Evolutionary conservation across 2,329 filamentous ascomycete species (phyloP).

Genomic region (Diaporthe eres): DNA sequence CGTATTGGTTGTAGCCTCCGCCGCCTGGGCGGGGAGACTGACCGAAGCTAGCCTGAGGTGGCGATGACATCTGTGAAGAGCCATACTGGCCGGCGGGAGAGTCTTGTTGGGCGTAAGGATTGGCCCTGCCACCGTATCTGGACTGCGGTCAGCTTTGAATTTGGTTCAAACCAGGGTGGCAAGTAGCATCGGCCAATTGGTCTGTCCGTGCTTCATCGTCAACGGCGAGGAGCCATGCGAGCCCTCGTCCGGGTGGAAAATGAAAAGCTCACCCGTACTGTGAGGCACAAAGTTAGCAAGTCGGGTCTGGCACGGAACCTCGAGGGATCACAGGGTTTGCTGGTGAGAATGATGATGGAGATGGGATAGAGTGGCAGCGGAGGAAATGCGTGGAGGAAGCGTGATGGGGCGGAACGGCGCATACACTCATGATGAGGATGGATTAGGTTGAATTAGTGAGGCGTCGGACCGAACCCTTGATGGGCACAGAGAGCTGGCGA

Average conservation of each 20-base stretch:
- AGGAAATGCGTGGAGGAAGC: not conserved
- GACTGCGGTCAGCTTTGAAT: conserved; percentile 49
- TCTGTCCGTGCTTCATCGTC: not conserved
- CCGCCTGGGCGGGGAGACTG: conserved; percentile 41
- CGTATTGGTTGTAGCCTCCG: conserved; percentile 19
- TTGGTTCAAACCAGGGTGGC: too few species aligned
- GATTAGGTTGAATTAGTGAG: not conserved
- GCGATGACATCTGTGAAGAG: conserved; percentile 40
- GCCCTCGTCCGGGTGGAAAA: not conserved
- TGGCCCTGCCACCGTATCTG: conserved; percentile 69
- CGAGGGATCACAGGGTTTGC: too few species aligned
- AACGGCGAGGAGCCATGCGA: not conserved
- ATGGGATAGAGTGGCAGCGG: not conserved
- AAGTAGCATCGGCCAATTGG: not conserved
- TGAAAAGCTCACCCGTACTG: conserved; percentile 69
- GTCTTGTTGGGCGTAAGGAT: conserved; percentile 71
- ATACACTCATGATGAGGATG: conserved; percentile 63
- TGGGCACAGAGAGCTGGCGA: not conserved
- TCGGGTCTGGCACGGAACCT: not conserved
- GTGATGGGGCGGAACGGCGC: conserved; percentile 52
- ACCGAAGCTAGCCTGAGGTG: conserved; percentile 29
- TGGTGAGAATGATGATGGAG: not conserved
- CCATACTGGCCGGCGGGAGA: conserved; percentile 55
- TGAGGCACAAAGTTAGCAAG: conserved; percentile 56
- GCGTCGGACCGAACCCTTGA: conserved; percentile 35